Percentiles rank a stretch among this genome's conserved stretches.
Conservation (phyloP, 2,329 filamentous ascomycete species). For the Stenocarpella maydis region DNA sequence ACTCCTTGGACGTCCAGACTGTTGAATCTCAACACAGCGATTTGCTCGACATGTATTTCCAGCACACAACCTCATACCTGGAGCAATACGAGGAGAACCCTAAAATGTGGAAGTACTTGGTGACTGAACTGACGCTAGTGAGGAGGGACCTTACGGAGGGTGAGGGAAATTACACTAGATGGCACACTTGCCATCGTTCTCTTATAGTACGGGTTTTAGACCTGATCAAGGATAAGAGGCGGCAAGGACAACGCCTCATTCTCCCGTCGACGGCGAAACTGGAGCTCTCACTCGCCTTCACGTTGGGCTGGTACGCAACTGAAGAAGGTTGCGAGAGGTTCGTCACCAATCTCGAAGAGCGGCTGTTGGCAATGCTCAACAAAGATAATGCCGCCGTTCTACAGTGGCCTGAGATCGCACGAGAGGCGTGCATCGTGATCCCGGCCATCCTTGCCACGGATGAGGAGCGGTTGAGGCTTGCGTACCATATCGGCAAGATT, state of each 20-base stretch:
- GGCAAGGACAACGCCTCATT: neutral
- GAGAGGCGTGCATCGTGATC: neutral
- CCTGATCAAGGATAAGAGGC: neutral
- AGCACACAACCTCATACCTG: conserved; percentile 18
- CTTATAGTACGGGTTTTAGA: neutral
- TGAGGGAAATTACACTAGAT: neutral
- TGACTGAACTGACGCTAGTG: neutral
- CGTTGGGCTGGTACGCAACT: neutral
- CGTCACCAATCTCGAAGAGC: neutral
- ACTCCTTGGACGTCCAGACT: neutral
- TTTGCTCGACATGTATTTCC: neutral
- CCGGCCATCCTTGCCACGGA: neutral
- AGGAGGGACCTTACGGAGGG: neutral
- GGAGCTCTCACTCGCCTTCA: conserved; percentile 18
- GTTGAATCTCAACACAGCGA: neutral
- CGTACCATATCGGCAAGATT: conserved; percentile 1
- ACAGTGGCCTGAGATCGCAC: conserved; percentile 9
- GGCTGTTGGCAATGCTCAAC: neutral
- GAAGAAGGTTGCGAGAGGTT: neutral
- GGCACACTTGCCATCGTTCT: neutral
- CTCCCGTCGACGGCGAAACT: conserved; percentile 11
- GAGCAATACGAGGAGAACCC: conserved; percentile 3
- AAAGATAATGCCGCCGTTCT: neutral
- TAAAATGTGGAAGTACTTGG: neutral
- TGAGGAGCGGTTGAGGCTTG: neutral